These are phyloP conservation scores for Paralagenidium karlingii DNA, from an alignment of 352 stramenopile genomes.

Conservation along the genomic window DNA sequence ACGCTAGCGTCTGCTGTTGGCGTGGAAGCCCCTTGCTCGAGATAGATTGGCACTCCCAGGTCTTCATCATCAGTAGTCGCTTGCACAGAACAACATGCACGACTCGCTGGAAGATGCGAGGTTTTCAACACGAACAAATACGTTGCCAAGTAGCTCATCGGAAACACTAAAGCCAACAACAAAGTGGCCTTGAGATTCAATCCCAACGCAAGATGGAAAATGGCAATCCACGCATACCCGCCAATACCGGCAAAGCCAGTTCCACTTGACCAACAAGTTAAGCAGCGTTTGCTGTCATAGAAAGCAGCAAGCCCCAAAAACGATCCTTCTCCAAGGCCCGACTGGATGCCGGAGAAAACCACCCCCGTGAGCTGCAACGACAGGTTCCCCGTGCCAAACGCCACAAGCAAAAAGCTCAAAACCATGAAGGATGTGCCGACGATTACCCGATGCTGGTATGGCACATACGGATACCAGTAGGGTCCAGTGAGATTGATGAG, in stretches of 20 bases:
- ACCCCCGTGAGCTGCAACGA: slow-evolving; percentile 81
- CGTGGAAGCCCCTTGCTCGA: no score
- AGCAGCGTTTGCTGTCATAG: slow-evolving; percentile 58
- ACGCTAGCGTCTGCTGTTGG: no score
- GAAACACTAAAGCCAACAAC: slow-evolving; percentile 37
- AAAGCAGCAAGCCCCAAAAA: slow-evolving; percentile 80
- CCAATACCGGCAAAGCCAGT: slow-evolving; percentile 88
- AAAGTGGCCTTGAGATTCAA: slow-evolving; percentile 55
- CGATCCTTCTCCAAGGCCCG: slow-evolving; percentile 81
- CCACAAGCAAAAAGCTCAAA: slow-evolving; percentile 68
- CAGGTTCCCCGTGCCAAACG: slow-evolving; percentile 36
- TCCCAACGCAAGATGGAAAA: slow-evolving; percentile 51
- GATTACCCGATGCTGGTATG: slow-evolving; percentile 71
- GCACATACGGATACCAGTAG: slow-evolving; percentile 91
- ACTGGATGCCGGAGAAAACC: slow-evolving; percentile 75
- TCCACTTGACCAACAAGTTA: slow-evolving; percentile 88
- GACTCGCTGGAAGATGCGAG: slow-evolving; percentile 25
- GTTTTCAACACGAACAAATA: slow-evolving; percentile 55
- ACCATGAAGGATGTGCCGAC: slow-evolving; percentile 69
- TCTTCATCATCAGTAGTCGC: no score
- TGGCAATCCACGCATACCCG: slow-evolving; percentile 81
- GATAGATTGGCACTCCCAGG: no score
- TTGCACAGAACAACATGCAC: no score
- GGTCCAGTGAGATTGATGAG: slow-evolving; percentile 83
- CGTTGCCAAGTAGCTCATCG: slow-evolving; percentile 41